Evolutionary conservation across 352 stramenopile species (phyloP), one percentile per base, ranked within the genome.

Genomic region (Phytophthora pini): DNA sequence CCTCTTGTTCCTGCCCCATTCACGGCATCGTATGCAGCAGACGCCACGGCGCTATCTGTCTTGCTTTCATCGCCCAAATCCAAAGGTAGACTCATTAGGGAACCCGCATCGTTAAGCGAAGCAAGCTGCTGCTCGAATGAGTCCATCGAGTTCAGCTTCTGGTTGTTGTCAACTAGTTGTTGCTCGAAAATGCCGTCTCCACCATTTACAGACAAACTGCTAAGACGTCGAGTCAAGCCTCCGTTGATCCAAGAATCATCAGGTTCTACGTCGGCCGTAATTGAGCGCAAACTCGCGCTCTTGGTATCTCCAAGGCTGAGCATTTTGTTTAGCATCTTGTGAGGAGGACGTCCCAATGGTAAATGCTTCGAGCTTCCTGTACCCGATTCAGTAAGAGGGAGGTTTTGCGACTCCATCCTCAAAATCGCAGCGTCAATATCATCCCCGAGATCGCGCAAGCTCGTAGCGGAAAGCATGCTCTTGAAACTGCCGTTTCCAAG

Each of bases 291-390:
- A 65, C 79, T 88, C 38, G 64, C 74, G 26, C 76, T 85, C 50
- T 75, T 80, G 0, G 77, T 79, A 45, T 80, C 79, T 10, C 79
- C 79, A 11, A 88, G 72, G 68, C 79, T 88, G 67, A 88, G 59
- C 77, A 88, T 85, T 32, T 76, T 73, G 17, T 69, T 66, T 1
- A 88, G 60, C 40, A 65, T 62, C 15, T 55, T 38, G 24, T 68
- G 68, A n/a, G 70, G 51, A 50, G 68, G 51, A 39, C 63, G 72
- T 38, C 53, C 62, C 26, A 53, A 5, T 15, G 44, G 12, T 5
- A 34, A n/a, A 26, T 34, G 60, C 32, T 73, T 83, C 32, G 65
- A 58, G 7, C 72, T 55, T 15, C 62, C 65, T 6, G 32, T 10
- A 5, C 27, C 39, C 6, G 63, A 61, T 47, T 62, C 57, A 17